Conservation (phyloP, 495 filamentous ascomycete genomes). For the Penicillium canariense region DNA sequence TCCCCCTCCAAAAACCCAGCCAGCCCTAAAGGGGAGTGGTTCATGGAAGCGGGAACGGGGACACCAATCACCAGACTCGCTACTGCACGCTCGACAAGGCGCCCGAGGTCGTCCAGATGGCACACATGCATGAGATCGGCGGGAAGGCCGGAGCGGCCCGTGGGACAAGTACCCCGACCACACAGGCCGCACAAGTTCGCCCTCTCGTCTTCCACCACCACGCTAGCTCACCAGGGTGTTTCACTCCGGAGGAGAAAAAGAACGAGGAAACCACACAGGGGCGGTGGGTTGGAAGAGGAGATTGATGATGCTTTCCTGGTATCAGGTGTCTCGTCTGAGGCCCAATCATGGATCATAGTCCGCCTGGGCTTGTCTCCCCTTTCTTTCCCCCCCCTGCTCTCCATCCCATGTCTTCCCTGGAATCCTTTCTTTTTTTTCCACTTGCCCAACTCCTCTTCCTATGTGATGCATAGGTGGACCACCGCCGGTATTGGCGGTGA, state of each 20-base stretch:
- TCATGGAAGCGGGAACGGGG: background rate
- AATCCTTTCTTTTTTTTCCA: background rate
- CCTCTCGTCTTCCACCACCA: background rate
- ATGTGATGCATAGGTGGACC: background rate
- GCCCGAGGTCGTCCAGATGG: conserved; percentile 19
- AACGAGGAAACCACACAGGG: background rate
- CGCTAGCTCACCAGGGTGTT: background rate
- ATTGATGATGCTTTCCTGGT: background rate
- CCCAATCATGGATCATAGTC: background rate
- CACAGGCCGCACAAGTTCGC: conserved; percentile 18
- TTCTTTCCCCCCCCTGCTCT: background rate
- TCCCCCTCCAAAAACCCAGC: background rate
- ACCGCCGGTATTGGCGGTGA: conserved; percentile 18
- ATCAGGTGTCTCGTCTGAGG: conserved; percentile 1
- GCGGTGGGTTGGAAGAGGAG: background rate
- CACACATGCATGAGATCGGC: conserved; percentile 49
- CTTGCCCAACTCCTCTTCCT: background rate
- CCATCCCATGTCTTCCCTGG: background rate
- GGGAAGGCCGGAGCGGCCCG: conserved; percentile 48
- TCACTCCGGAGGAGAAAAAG: background rate
- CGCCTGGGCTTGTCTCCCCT: background rate
- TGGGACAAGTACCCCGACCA: conserved; percentile 38
- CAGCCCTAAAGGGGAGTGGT: background rate
- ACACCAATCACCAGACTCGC: background rate
- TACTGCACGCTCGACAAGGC: background rate